These are phyloP conservation scores for Penicillium paneum DNA, from an alignment of 2,329 filamentous ascomycete genomes.

Conservation along the genomic window DNA sequence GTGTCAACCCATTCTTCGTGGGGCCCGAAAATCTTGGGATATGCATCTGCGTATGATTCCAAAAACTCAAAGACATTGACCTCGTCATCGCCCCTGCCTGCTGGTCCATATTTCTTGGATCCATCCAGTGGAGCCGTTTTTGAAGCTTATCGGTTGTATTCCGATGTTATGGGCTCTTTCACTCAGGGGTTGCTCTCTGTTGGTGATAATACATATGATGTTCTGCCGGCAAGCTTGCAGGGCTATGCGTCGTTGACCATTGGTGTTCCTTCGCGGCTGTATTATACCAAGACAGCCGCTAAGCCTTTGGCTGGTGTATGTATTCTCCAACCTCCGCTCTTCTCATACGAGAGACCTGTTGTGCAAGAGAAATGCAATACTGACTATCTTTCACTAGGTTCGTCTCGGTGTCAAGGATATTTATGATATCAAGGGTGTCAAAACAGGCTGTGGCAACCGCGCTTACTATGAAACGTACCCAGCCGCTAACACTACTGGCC, in stretches of 20 bases:
- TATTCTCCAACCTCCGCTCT: not conserved
- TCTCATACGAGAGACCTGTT: not conserved
- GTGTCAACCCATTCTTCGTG: not conserved
- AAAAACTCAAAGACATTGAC: not conserved
- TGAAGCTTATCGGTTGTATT: not conserved
- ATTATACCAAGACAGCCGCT: constrained; percentile 46
- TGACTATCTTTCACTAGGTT: not conserved
- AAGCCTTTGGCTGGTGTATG: constrained; percentile 53
- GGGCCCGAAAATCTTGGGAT: not conserved
- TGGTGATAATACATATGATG: not conserved
- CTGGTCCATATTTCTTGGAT: not conserved
- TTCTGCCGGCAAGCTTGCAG: not conserved
- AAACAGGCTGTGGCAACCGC: constrained; percentile 56
- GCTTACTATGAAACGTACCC: constrained; percentile 57
- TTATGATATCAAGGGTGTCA: constrained; percentile 56
- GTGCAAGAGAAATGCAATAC: not conserved
- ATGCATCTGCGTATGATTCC: not conserved
- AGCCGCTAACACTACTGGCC: constrained; percentile 46
- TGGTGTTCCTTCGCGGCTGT: constrained; percentile 59
- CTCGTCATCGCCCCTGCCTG: not conserved
- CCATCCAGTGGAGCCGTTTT: not conserved
- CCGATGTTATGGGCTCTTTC: not conserved
- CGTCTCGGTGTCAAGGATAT: constrained; percentile 61
- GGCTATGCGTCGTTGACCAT: constrained; percentile 16
- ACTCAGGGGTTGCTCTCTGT: not conserved